Base-by-base conservation (phyloP, 805 yeast genomes). In the Wickerhamiella siamensis region DNA sequence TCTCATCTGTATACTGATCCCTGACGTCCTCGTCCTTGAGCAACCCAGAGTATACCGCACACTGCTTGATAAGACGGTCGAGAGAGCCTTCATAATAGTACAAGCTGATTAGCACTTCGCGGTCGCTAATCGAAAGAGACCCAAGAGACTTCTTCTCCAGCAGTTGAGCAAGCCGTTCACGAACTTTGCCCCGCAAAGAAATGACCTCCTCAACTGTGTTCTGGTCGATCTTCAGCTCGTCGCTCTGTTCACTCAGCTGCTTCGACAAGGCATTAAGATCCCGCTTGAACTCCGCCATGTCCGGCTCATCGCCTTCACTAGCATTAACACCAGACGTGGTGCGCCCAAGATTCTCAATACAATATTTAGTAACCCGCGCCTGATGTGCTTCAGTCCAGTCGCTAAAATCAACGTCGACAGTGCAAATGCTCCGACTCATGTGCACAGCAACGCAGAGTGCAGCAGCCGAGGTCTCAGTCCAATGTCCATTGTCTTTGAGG, bases 341-440 rank as follows among this genome's bases (percentile, higher is more conserved):
- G 79, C 34, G 24, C 32, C 49, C 50, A 18, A 86, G 78, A 58
- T 87, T 87, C 51, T 79, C 72, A 78, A 87, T 77, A 38, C 91
- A 72, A 51, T 80, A 77, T 35, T 82, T 68, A 1, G 93, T 91
- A 44, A 86, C 72, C 52, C 77, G 72, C 33, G 84, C 81, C 52
- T 73, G 75, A 48, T 79, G 69, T 39, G 69, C 65, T 41, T 70
- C 72, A 10, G 87, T 78, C 49, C 82, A 67, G 17, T 66, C 60
- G 17, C 69, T 76, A 43, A 69, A 69, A 51, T 82, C 87, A 39
- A 82, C 65, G 49, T 80, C 91, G 32, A 83, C 60, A 14, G 77
- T 74, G 40, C 76, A 72, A 36, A 87, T 62, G n/a, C 77, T 69
- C 19, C 69, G 68, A 0, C 86, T 74, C 41, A 71, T 67, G 53